Percentiles rank a stretch among this genome's conserved stretches.
phyloP scores from a whole-genome alignment of 2,329 filamentous ascomycete species.

The Colletotrichum lini region DNA sequence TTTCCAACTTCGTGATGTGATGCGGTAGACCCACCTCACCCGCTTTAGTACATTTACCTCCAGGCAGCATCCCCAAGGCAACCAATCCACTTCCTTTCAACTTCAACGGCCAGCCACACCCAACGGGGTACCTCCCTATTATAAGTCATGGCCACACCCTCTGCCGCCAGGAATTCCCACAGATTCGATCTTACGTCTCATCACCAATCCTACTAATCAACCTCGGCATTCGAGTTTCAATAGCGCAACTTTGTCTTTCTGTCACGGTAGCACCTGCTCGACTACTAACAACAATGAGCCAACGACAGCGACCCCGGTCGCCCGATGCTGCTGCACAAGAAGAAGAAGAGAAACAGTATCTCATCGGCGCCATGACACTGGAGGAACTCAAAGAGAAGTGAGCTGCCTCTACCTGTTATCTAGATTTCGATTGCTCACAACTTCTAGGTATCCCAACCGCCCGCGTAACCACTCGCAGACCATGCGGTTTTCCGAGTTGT shows the following conservation, averaged over 20 bases:
- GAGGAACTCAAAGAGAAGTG: constrained; percentile 63
- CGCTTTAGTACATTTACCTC: constrained; percentile 10
- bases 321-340: constrained; percentile 59
- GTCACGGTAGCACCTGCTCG: neutral
- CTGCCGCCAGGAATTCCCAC: too few species aligned
- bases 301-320: constrained; percentile 46
- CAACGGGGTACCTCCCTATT: neutral
- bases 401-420: constrained; percentile 5
- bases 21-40: neutral
- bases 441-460: constrained; percentile 82
- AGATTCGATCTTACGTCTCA: neutral
- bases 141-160: constrained; percentile 22
- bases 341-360: constrained; percentile 69
- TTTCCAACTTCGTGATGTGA: neutral
- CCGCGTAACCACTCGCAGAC: constrained; percentile 86
- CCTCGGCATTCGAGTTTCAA: too few species aligned
- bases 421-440: constrained; percentile 31
- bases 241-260: neutral
- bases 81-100: constrained; percentile 23
- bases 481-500: constrained; percentile 85
- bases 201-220: too few species aligned
- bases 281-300: constrained; percentile 51
- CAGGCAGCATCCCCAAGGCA: constrained; percentile 42
- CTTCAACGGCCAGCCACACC: constrained; percentile 8
- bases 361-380: constrained; percentile 53